phyloP scores from a whole-genome alignment of 1,139 yeast genomes.

The Yamadazyma spencermartinsiae region DNA sequence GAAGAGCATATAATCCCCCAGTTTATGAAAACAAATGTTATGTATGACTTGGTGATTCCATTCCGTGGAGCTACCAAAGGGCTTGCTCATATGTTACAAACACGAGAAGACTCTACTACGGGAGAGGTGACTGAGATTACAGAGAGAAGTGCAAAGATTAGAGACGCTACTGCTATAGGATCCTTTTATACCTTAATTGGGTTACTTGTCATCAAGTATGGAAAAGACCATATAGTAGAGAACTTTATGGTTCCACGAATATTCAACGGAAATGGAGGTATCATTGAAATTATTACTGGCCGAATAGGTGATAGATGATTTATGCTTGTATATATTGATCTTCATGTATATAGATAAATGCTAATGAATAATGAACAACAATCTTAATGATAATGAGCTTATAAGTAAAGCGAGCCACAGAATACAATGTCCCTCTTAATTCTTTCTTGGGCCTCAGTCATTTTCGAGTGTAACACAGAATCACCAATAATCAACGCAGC shows the following conservation, averaged over 20 bases:
- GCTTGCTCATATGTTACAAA: neutral
- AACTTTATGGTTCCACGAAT: slow-evolving; percentile 29
- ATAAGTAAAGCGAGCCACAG: slow-evolving; percentile 90
- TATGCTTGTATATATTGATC: neutral
- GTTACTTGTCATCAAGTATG: slow-evolving; percentile 31
- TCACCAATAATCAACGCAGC: slow-evolving; percentile 97
- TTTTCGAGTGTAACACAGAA: slow-evolving; percentile 79
- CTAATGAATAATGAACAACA: neutral
- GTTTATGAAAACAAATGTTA: slow-evolving; percentile 34
- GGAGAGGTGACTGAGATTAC: slow-evolving; percentile 11
- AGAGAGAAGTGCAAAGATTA: slow-evolving; percentile 16
- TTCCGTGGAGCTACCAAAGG: slow-evolving; percentile 27
- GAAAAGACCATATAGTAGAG: slow-evolving; percentile 23
- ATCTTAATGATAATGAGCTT: slow-evolving; percentile 13
- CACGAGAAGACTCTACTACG: neutral
- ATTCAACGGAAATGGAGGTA: slow-evolving; percentile 30
- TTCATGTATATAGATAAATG: slow-evolving; percentile 7
- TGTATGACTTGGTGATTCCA: slow-evolving; percentile 32
- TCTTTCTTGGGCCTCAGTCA: slow-evolving; percentile 90
- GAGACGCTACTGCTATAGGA: slow-evolving; percentile 31
- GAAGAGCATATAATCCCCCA: slow-evolving; percentile 24
- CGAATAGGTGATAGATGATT: neutral
- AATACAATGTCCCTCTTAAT: slow-evolving; percentile 96
- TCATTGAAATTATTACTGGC: slow-evolving; percentile 21
- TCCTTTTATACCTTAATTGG: slow-evolving; percentile 45